Evolutionary conservation across 2,329 filamentous ascomycete species (phyloP).

Genomic region (Mariannaea sp.): DNA sequence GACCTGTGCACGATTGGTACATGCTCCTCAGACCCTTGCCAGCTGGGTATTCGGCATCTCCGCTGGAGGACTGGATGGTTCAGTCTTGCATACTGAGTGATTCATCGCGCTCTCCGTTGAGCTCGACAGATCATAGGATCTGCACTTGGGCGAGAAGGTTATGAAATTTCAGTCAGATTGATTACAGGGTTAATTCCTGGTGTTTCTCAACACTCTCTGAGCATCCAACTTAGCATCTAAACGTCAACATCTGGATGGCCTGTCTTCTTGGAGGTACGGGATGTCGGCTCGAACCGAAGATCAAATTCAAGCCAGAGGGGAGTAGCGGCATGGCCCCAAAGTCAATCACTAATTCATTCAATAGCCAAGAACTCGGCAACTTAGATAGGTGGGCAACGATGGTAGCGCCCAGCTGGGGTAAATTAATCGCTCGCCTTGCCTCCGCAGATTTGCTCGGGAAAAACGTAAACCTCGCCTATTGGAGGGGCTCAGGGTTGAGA

Average conservation of each 20-base stretch:
- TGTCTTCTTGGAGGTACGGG: conserved; percentile 3
- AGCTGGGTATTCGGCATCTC: conserved; percentile 16
- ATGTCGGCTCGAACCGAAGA: conserved; percentile 9
- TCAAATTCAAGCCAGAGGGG: neutral
- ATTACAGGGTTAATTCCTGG: neutral
- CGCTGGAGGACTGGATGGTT: neutral
- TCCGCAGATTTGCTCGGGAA: too few species aligned
- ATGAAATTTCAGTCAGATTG: neutral
- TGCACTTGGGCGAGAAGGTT: neutral
- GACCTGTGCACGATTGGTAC: conserved; percentile 10
- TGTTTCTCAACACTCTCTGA: neutral
- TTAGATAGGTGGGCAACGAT: too few species aligned
- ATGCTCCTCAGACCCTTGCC: conserved; percentile 1
- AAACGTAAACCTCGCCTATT: too few species aligned
- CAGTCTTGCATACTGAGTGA: conserved; percentile 10
- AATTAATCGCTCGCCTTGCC: neutral
- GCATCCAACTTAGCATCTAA: too few species aligned
- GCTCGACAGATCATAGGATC: neutral
- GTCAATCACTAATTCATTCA: conserved; percentile 2
- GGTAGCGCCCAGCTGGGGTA: neutral
- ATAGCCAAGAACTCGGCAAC: too few species aligned
- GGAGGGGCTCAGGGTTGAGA: too few species aligned
- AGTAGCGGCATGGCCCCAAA: neutral
- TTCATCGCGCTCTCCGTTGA: conserved; percentile 3
- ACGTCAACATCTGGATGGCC: too few species aligned